phyloP scores from a whole-genome alignment of 2,329 filamentous ascomycete species.

The Fusarium redolens region DNA sequence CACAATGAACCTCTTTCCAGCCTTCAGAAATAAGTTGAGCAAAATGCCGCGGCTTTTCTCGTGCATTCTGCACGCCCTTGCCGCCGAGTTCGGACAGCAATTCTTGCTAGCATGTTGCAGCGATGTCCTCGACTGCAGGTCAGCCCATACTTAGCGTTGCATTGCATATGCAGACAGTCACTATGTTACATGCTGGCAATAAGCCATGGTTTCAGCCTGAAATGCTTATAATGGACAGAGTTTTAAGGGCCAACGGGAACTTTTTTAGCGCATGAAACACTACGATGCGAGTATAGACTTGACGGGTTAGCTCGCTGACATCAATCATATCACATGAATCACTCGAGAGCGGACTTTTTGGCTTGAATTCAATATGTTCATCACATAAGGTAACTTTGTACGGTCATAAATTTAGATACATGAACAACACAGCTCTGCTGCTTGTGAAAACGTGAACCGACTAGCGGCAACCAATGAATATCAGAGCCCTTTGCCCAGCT shows the following conservation, averaged over 20 bases:
- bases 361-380: background rate
- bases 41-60: background rate
- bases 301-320: background rate
- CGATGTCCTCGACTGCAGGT: background rate
- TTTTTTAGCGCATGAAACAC: background rate
- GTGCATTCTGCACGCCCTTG: background rate
- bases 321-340: background rate
- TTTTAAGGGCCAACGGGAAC: background rate
- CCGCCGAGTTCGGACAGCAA: background rate
- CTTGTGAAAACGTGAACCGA: constrained; percentile 18
- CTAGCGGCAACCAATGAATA: constrained; percentile 22
- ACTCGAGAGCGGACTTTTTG: background rate
- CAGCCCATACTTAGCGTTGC: background rate
- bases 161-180: background rate
- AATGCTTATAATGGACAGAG: background rate
- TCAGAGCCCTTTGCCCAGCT: constrained; percentile 9
- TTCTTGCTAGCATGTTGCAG: background rate
- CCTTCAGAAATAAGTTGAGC: no score
- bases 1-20: background rate
- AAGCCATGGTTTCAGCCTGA: background rate
- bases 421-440: constrained; percentile 29
- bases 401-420: constrained; percentile 28
- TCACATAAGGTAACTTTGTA: constrained; percentile 10
- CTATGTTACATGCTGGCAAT: background rate
- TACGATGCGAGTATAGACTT: background rate